phyloP scores from a whole-genome alignment of 2,329 filamentous ascomycete species.

The Aphanoascus verrucosus region DNA sequence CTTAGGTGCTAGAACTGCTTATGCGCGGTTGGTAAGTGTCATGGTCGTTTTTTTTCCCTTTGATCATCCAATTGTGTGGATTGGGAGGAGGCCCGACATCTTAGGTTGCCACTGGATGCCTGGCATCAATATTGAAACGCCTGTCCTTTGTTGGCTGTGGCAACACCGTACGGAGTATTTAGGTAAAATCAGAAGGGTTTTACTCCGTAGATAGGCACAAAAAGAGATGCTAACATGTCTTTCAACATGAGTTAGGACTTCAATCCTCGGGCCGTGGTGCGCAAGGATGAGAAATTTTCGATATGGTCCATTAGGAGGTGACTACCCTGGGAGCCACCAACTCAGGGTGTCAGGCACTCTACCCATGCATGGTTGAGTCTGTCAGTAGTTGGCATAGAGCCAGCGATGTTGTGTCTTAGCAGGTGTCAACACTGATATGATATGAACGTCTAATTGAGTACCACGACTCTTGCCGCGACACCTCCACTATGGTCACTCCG shows the following conservation, averaged over 20 bases:
- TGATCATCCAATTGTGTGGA: not conserved
- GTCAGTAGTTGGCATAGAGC: not conserved
- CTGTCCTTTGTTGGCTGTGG: not conserved
- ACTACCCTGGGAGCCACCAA: not conserved
- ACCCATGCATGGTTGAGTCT: not conserved
- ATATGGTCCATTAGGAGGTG: not conserved
- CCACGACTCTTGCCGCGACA: not conserved
- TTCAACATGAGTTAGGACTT: not conserved
- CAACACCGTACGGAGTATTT: no score
- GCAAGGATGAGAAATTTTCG: not conserved
- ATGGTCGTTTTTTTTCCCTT: not conserved
- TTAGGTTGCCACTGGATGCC: not conserved
- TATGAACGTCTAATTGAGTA: not conserved
- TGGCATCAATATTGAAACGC: not conserved
- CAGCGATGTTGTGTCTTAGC: not conserved
- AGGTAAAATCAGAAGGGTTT: slow-evolving; percentile 6
- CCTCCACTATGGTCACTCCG: not conserved
- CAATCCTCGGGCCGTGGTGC: not conserved
- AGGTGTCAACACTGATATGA: not conserved
- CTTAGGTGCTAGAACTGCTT: not conserved
- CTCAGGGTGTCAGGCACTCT: not conserved
- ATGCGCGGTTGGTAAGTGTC: not conserved
- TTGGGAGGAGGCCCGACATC: not conserved
- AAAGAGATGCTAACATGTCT: slow-evolving; percentile 1
- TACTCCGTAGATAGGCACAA: not conserved